A percentile compares a stretch with the other conserved stretches of the same genome.
Evolutionary conservation across 2,329 filamentous ascomycete species (phyloP).

Genomic region (Neocatenulostroma microsporum): DNA sequence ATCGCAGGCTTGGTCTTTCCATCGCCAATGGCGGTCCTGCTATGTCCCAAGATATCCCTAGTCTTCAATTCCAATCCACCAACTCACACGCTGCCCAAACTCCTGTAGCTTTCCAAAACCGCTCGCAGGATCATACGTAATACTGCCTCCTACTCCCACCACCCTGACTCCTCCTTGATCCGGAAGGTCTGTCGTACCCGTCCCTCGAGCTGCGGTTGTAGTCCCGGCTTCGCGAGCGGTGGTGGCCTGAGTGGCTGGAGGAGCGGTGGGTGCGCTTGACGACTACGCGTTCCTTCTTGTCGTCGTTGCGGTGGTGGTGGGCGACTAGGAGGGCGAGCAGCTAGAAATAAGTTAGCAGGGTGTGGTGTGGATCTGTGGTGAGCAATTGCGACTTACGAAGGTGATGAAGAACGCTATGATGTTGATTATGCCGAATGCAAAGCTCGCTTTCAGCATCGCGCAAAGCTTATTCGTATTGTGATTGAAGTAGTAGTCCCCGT

Average conservation of each 20-base stretch:
- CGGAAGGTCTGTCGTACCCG: slow-evolving; percentile 7
- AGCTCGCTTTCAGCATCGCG: slow-evolving; percentile 84
- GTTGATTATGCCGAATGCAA: slow-evolving; percentile 87
- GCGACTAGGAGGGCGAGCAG: slow-evolving; percentile 56
- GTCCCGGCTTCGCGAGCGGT: slow-evolving; percentile 26
- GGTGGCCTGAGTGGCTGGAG: slow-evolving; percentile 37
- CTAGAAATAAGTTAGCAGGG: slow-evolving; percentile 18
- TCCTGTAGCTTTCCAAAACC: neutral
- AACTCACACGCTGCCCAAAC: too few relatives aligned
- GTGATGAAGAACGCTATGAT: slow-evolving; percentile 72
- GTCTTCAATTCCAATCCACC: too few relatives aligned
- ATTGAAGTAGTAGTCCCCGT: slow-evolving; percentile 13
- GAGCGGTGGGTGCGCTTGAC: slow-evolving; percentile 46
- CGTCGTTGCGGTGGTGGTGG: slow-evolving; percentile 36
- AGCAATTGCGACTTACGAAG: slow-evolving; percentile 41
- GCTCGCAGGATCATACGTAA: slow-evolving; percentile 18
- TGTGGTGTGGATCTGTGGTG: neutral
- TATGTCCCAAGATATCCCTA: too few relatives aligned
- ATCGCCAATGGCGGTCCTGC: too few relatives aligned
- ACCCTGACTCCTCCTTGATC: slow-evolving; percentile 14
- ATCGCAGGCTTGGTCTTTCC: too few relatives aligned
- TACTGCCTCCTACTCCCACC: slow-evolving; percentile 24
- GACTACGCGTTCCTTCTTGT: slow-evolving; percentile 43
- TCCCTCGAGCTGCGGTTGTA: slow-evolving; percentile 25
- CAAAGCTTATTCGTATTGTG: slow-evolving; percentile 64